Evolutionary conservation across 1,284 basidiomycete genomes (phyloP).

Genomic region (Prillingera fragicola): DNA sequence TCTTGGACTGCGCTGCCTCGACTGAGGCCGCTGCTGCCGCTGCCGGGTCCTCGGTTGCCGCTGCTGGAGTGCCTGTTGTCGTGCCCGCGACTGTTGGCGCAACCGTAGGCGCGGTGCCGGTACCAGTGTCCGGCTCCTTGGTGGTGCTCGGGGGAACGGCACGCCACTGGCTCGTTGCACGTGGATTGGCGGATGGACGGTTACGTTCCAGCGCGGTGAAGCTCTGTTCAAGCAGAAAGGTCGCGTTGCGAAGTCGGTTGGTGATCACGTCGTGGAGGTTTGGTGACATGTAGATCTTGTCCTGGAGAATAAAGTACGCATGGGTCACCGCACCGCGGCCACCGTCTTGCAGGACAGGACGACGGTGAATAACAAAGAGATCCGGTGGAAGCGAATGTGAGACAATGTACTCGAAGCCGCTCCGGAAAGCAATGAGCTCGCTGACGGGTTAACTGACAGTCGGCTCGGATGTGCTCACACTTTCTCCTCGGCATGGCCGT

Average conservation of each 20-base stretch:
- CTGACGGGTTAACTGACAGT: conserved; percentile 15
- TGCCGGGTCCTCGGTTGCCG: neutral
- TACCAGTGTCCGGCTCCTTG: neutral
- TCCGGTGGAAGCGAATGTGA: conserved; percentile 37
- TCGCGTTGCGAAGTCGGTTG: conserved; percentile 27
- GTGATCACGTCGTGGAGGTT: conserved; percentile 33
- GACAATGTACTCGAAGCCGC: conserved; percentile 43
- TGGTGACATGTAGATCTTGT: conserved; percentile 40
- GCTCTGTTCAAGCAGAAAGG: conserved; percentile 31
- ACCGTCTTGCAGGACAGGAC: conserved; percentile 28
- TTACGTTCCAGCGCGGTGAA: conserved; percentile 28
- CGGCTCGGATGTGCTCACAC: conserved; percentile 21
- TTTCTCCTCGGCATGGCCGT: conserved; percentile 40
- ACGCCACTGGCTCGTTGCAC: conserved; percentile 34
- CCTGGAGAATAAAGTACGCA: conserved; percentile 39
- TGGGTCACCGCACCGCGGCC: conserved; percentile 26
- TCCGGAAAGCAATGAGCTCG: conserved; percentile 30
- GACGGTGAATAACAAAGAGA: conserved; percentile 39
- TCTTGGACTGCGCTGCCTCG: neutral
- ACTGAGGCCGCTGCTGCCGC: conserved; percentile 1
- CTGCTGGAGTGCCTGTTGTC: too few species aligned
- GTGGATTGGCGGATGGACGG: conserved; percentile 39
- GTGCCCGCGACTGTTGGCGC: too few species aligned
- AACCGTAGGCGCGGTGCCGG: neutral
- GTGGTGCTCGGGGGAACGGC: conserved; percentile 16